Percentiles rank a stretch among this genome's conserved stretches.
These are phyloP conservation scores for Suillus tomentosus DNA, from an alignment of 768 basidiomycete species.

Conservation along the genomic window DNA sequence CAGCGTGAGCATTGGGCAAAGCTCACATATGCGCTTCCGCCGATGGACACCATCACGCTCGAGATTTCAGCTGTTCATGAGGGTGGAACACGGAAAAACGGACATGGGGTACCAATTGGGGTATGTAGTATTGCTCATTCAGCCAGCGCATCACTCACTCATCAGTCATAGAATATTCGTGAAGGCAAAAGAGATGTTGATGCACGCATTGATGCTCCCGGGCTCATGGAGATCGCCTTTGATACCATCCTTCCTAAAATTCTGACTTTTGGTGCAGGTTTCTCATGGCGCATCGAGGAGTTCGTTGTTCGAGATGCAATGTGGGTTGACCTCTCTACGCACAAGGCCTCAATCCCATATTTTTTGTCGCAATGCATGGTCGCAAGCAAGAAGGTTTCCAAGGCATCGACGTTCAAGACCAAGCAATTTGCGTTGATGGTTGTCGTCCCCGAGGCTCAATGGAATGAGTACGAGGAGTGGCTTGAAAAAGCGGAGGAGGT, in stretches of 20 bases:
- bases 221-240: background rate
- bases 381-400: background rate
- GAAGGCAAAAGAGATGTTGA: constrained; percentile 15
- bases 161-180: constrained; percentile 12
- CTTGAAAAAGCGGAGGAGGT: background rate
- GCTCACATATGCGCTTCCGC: too few relatives aligned
- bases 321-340: constrained; percentile 12
- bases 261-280: background rate
- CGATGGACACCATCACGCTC: too few relatives aligned
- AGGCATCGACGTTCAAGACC: constrained; percentile 1
- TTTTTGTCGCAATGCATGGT: constrained; percentile 9
- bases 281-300: background rate
- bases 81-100: background rate
- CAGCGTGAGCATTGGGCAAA: too few relatives aligned
- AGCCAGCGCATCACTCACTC: background rate
- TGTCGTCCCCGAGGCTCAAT: constrained; percentile 8
- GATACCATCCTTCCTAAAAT: constrained; percentile 4
- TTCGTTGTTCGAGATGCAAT: background rate
- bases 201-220: background rate
- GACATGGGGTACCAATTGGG: background rate
- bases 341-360: background rate
- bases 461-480: constrained; percentile 11
- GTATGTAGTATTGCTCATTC: background rate
- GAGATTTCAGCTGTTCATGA: constrained; percentile 7
- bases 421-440: constrained; percentile 11